Base-by-base conservation (phyloP, 768 basidiomycete species). In the Austroboletus festivus region DNA sequence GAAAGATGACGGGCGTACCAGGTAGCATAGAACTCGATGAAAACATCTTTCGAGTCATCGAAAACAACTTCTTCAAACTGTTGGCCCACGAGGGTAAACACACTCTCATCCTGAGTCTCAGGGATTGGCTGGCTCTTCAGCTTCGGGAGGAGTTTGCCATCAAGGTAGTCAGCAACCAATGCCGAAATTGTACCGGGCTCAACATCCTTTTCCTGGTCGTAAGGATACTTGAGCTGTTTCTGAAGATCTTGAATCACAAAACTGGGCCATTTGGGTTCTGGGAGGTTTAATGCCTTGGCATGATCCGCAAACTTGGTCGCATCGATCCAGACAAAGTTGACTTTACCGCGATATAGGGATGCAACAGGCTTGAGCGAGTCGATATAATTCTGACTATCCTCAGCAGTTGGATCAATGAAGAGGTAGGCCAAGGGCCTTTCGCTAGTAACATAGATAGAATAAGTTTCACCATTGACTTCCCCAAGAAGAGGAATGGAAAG, bases 311-410 rank as follows among this genome's bases (percentile, higher is more conserved):
- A 99, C 68, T 93, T 93, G 72, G 86, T 72, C 20, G 92, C 93
- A 68, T 99, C 96, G 59, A 99, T 98, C 85, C 86, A 95, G 52
- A 98, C 95, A 68, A 97, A 96, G 83, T 96, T 96, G 65, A 98
- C 62, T 71, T 90, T 85, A 59, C 83, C 79, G 71, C 89, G 92
- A 76, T 81, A 82, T 63, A 84, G 81, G 44, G 82, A 73, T 7
- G 96, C 96, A 44, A 95, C 68, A 9, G 91, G 84, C 57, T 76
- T 82, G 57, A 97, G 64, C 34, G 75, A 68, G 21, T 82, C 82
- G 54, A 95, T 79, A 42, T 84, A 68, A 24, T 74, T 73, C 13
- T 89, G 78, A 57, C 80, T 83, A 50, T 76, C 74, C 55, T 82
- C 79, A 50, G 80, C 76, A 38, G 78, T 68, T 24, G 94, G 86